Base-by-base conservation (phyloP, 768 basidiomycete genomes). In the Ramaria rubella region DNA sequence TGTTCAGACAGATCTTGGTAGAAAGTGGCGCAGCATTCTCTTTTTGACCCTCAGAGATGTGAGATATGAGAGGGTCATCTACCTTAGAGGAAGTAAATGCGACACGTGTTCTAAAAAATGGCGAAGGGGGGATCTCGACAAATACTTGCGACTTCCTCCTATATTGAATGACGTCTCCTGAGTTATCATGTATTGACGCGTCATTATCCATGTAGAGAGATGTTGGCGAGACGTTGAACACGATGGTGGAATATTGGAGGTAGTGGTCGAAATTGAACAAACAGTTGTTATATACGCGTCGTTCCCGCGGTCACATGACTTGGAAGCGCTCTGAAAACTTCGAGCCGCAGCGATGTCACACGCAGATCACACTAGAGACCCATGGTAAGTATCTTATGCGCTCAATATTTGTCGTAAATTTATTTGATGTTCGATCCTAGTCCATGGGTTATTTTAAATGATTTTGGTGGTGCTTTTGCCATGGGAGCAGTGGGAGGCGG, bases 401-500 rank as follows among this genome's bases (percentile, higher is more conserved):
- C 15, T 33, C 19, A 14, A 12, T 12, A 30, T 38, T 30, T 52
- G n/a, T n/a, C 1, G 31, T 40, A 21, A 30, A 17, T 14, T 52
- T 21, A 48, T n/a, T n/a, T 56, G 34, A 40, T 53, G 17, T 11
- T 26, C 4, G 21, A 17, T 5, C 36, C 27, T 65, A 97, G 95
- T 74, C 95, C 95, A 65, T 97, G 94, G 92, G 94, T 97, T 52
- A 89, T 97, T 68, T 85, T 97, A 64, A 96, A 91, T 77, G 95
- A 98, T 76, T 95, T 94, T 72, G 94, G 95, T 59, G 94, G 93
- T 60, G 94, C 94, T 12, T 95, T 96, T 72, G 83, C 94, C 17
- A 97, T 97, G 94, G 94, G 94, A 69, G 92, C 94, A 33, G 86
- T 98, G 55, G 95, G 95, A 65, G 95, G 95, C 66, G 93, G 90